phyloP scores from a whole-genome alignment of 2,329 filamentous ascomycete genomes.

The Colletotrichum sp. region DNA sequence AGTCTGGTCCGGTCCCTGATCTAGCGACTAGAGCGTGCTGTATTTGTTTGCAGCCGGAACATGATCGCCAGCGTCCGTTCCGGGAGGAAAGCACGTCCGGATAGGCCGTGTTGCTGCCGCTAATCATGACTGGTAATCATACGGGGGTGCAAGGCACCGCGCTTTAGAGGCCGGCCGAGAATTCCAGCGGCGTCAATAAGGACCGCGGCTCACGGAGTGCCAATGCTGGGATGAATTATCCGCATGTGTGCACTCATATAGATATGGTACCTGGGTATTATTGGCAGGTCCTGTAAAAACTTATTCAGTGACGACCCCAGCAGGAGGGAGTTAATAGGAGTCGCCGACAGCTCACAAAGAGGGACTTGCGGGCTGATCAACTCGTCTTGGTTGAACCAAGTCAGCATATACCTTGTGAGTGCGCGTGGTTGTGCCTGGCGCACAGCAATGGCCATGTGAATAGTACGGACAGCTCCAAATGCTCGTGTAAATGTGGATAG shows the following conservation, averaged over 20 bases:
- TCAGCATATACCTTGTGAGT: not conserved
- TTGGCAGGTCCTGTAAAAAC: not conserved
- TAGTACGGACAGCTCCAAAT: not conserved
- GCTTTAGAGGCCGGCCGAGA: not conserved
- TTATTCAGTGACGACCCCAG: not conserved
- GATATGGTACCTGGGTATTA: not conserved
- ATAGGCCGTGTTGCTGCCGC: not conserved
- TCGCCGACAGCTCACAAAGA: not conserved
- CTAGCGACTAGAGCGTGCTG: not conserved
- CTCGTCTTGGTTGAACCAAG: not conserved
- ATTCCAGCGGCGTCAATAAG: slow-evolving; percentile 8
- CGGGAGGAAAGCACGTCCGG: not conserved
- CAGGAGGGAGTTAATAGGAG: not conserved
- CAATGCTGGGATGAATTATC: not conserved
- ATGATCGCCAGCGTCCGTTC: not conserved
- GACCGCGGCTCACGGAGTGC: not conserved
- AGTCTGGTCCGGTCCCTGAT: slow-evolving; percentile 1
- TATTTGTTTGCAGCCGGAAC: not conserved
- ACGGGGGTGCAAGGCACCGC: not conserved
- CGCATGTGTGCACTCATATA: not conserved
- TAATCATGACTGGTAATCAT: not conserved
- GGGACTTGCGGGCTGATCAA: not conserved
- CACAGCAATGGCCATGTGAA: not conserved
- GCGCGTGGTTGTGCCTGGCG: not conserved
- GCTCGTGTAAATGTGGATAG: not conserved